phyloP scores from a whole-genome alignment of 2,329 filamentous ascomycete genomes.

The Cladosporium phlei region DNA sequence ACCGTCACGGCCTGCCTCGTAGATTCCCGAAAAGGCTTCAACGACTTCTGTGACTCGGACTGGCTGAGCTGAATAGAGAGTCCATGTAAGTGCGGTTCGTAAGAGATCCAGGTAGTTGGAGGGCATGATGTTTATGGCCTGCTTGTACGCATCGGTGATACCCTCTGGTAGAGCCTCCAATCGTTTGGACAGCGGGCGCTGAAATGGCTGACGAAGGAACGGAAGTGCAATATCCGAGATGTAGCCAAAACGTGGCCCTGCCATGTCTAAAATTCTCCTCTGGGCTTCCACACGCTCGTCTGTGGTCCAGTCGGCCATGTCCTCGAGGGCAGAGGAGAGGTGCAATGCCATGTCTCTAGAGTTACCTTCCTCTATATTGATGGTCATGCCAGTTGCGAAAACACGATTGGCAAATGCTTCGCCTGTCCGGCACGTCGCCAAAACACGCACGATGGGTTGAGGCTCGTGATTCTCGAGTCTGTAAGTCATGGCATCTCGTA shows the following conservation, averaged over 20 bases:
- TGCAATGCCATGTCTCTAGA: slow-evolving; percentile 11
- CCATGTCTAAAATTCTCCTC: slow-evolving; percentile 11
- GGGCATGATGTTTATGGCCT: slow-evolving; percentile 10
- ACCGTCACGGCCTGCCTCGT: neutral
- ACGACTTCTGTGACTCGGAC: slow-evolving; percentile 14
- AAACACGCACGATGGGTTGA: neutral
- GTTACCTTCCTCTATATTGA: slow-evolving; percentile 14
- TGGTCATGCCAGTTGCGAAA: neutral
- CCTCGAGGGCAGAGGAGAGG: slow-evolving; percentile 7
- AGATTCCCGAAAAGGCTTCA: slow-evolving; percentile 13
- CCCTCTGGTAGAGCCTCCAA: slow-evolving; percentile 11
- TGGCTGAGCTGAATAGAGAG: slow-evolving; percentile 7
- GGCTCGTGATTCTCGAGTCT: too few relatives aligned
- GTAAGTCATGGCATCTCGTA: neutral
- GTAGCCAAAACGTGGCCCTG: slow-evolving; percentile 14
- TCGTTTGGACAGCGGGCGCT: slow-evolving; percentile 13
- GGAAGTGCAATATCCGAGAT: slow-evolving; percentile 14
- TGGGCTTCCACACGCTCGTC: slow-evolving; percentile 13
- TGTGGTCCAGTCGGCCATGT: slow-evolving; percentile 9
- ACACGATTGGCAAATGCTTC: slow-evolving; percentile 3
- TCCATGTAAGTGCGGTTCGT: slow-evolving; percentile 14
- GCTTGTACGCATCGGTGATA: slow-evolving; percentile 14
- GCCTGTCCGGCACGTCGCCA: slow-evolving; percentile 4
- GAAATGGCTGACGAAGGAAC: slow-evolving; percentile 10
- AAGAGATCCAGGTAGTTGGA: slow-evolving; percentile 15